Base-by-base conservation (phyloP, 768 basidiomycete genomes). In the Serendipita indica region DNA sequence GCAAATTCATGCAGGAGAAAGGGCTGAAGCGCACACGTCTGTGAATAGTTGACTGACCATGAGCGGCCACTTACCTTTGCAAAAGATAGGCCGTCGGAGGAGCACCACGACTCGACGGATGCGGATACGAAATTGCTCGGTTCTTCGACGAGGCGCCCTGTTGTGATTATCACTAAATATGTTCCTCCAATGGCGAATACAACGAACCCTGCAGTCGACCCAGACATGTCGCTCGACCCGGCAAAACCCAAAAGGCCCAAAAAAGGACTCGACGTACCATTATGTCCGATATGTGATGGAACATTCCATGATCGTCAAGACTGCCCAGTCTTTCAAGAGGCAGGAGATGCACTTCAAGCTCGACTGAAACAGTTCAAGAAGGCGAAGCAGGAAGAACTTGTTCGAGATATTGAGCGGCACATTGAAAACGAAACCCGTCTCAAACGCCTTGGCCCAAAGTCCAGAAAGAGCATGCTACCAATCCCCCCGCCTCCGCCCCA, bases 301-400 rank as follows among this genome's bases (percentile, higher is more conserved):
- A 74, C 77, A 4, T 69, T 71, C 35, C 82, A 83, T 61, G 68
- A 72, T 57, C 75, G 74, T n/a, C 71, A 71, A 54, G 66, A 66
- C 41, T 83, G 82, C 65, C 77, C 78, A 3, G 65, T 74, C 22
- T 70, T 83, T 25, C 60, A 69, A 25, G 71, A 71, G 34, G 77
- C 79, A 7, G 64, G 74, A 0, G 67, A 69, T 5, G 66, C 73
- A 5, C 72, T 83, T 63, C 70, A 69, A 61, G 68, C 67, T 54
- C 77, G 79, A 57, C 66, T 83, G 39, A 67, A 64, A 5, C 74
- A 78, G 61, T 66, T 81, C 18, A 18, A 28, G 7, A 67, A 71
- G 63, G 62, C 68, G 33, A 57, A 43, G 13, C 60, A 63, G 3
- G 16, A 3, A 25, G 64, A 43, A 5, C 41, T 43, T n/a, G 41